These are phyloP conservation scores for Diutina catenulata DNA, from an alignment of 1,139 yeast genomes.

Conservation along the genomic window DNA sequence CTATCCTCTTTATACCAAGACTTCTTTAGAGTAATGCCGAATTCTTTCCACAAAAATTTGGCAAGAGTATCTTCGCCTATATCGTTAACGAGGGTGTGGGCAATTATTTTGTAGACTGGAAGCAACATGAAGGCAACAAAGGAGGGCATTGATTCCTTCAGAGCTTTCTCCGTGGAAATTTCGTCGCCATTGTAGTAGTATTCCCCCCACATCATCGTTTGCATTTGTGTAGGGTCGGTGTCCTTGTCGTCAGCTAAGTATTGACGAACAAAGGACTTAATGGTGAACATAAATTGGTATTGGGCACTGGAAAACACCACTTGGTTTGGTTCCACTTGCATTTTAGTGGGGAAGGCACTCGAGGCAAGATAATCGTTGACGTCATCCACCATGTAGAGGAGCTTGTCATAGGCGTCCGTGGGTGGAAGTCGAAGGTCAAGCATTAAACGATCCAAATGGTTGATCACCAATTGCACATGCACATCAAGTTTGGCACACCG, in stretches of 20 bases:
- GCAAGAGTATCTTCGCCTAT: constrained; percentile 26
- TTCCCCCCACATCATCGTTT: constrained; percentile 68
- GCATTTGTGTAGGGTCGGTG: constrained; percentile 32
- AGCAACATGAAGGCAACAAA: constrained; percentile 28
- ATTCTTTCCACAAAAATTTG: constrained; percentile 31
- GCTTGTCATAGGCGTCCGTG: constrained; percentile 57
- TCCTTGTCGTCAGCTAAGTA: constrained; percentile 14
- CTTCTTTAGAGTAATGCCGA: constrained; percentile 31
- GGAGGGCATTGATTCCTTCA: background rate
- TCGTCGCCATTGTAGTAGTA: constrained; percentile 34
- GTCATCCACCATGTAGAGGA: constrained; percentile 50
- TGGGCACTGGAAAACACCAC: constrained; percentile 65
- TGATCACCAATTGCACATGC: constrained; percentile 53
- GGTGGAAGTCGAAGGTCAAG: constrained; percentile 72
- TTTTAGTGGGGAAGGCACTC: constrained; percentile 15
- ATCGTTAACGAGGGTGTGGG: constrained; percentile 48
- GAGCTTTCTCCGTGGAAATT: constrained; percentile 28
- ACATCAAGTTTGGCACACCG: constrained; percentile 36
- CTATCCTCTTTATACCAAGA: constrained; percentile 39
- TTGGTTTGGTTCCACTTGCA: constrained; percentile 18
- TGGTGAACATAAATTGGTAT: constrained; percentile 51
- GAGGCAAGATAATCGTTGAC: constrained; percentile 41
- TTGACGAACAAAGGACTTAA: constrained; percentile 46
- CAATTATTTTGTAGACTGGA: constrained; percentile 70
- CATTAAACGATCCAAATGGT: constrained; percentile 73